Evolutionary conservation across 805 yeast genomes (phyloP).

Genomic region (Saturnispora bothae): DNA sequence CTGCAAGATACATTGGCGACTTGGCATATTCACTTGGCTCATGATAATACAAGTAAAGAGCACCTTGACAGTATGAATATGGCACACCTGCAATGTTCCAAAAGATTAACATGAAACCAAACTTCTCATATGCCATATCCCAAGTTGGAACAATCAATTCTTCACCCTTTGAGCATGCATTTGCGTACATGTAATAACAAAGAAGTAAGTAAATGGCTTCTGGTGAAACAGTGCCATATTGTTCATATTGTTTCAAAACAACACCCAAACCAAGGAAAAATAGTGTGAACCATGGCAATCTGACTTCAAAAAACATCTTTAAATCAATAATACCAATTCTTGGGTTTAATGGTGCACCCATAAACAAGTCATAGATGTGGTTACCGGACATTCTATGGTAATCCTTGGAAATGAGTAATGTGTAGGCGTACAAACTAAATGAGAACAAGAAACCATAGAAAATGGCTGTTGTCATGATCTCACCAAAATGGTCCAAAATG

Average conservation of each 20-base stretch:
- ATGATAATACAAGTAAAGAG: slow-evolving; percentile 73
- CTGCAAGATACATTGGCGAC: slow-evolving; percentile 49
- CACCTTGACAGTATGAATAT: slow-evolving; percentile 92
- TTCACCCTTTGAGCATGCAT: slow-evolving; percentile 96
- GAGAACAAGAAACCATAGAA: slow-evolving; percentile 64
- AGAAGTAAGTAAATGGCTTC: slow-evolving; percentile 63
- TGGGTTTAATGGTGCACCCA: slow-evolving; percentile 98
- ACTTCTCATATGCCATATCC: slow-evolving; percentile 99
- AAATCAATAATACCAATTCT: slow-evolving; percentile 85
- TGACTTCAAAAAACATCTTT: slow-evolving; percentile 95
- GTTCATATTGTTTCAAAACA: slow-evolving; percentile 68
- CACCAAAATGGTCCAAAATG: slow-evolving; percentile 74
- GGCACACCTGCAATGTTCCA: slow-evolving; percentile 99
- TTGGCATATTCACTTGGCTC: slow-evolving; percentile 74
- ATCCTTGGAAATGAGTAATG: slow-evolving; percentile 56
- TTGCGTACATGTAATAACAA: slow-evolving; percentile 92
- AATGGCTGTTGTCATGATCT: slow-evolving; percentile 88
- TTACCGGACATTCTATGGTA: slow-evolving; percentile 90
- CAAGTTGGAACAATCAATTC: slow-evolving; percentile 95
- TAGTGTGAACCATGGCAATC: slow-evolving; percentile 93
- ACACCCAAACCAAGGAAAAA: slow-evolving; percentile 68
- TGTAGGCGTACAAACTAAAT: slow-evolving; percentile 56
- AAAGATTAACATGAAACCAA: slow-evolving; percentile 97
- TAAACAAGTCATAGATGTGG: slow-evolving; percentile 79
- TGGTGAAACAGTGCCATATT: slow-evolving; percentile 67